Conservation (phyloP, 2,329 filamentous ascomycete genomes). For the Bisporella sp. region DNA sequence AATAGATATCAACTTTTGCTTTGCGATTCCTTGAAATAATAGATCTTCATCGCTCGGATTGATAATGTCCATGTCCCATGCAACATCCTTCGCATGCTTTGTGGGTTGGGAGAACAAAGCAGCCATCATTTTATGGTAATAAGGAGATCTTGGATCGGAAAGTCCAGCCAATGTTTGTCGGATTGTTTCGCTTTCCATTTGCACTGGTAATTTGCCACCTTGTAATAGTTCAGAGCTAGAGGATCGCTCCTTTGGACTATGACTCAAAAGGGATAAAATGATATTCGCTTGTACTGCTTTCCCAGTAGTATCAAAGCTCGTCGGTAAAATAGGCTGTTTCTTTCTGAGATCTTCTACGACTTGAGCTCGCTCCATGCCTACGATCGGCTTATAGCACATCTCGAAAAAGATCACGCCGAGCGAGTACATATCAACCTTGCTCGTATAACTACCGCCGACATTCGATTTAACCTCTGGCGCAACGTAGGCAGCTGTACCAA, state of each 20-base stretch:
- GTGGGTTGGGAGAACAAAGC: conserved; percentile 68
- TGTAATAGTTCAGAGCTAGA: conserved; percentile 76
- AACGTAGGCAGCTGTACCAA: conserved; percentile 81
- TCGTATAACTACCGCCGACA: conserved; percentile 71
- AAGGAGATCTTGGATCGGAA: conserved; percentile 75
- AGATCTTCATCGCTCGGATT: conserved; percentile 51
- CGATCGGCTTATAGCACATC: conserved; percentile 68
- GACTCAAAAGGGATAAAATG: conserved; percentile 71
- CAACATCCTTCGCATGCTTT: conserved; percentile 73
- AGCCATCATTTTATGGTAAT: conserved; percentile 85
- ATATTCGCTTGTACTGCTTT: conserved; percentile 67
- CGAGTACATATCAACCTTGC: conserved; percentile 98
- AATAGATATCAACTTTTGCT: conserved; percentile 65
- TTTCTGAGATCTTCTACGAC: conserved; percentile 63
- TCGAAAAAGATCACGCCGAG: conserved; percentile 97
- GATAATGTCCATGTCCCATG: conserved; percentile 64
- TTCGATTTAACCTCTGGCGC: conserved; percentile 83
- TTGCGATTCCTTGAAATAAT: conserved; percentile 66
- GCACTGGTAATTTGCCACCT: conserved; percentile 79
- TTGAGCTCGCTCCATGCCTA: conserved; percentile 55
- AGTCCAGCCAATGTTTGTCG: conserved; percentile 74
- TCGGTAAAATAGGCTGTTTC: conserved; percentile 61
- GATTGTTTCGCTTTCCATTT: conserved; percentile 89
- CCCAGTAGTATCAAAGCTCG: conserved; percentile 65
- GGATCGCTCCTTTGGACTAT: conserved; percentile 76